Percentiles rank a stretch among this genome's conserved stretches.
These are phyloP conservation scores for Magnusiomyces ingens DNA, from an alignment of 1,139 yeast species.

Conservation along the genomic window DNA sequence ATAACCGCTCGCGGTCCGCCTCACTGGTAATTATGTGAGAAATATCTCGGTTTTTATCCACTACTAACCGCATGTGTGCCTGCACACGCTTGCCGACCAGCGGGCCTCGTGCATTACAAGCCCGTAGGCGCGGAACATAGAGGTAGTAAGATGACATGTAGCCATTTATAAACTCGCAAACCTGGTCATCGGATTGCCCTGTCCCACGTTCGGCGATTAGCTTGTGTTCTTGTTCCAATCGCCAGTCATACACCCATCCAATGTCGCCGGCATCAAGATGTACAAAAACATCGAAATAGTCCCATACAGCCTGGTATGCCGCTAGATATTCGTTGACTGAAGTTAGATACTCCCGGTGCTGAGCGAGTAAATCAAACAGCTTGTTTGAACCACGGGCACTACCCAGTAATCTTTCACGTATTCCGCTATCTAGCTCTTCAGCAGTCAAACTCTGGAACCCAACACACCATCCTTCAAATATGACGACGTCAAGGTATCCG, in stretches of 20 bases:
- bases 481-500: constrained; percentile 50
- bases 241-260: constrained; percentile 68
- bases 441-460: constrained; percentile 46
- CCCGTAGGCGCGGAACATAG: background rate
- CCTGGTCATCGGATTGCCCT: constrained; percentile 78
- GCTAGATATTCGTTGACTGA: constrained; percentile 46
- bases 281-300: constrained; percentile 52
- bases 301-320: constrained; percentile 53
- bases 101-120: too few species aligned
- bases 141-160: constrained; percentile 35
- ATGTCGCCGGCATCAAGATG: constrained; percentile 54
- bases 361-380: constrained; percentile 17
- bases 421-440: constrained; percentile 6
- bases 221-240: constrained; percentile 76
- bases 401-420: too few species aligned
- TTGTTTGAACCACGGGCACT: too few species aligned
- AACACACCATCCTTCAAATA: constrained; percentile 93
- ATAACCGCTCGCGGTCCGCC: too few species aligned
- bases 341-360: constrained; percentile 31
- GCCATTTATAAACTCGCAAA: constrained; percentile 60
- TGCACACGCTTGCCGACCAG: too few species aligned
- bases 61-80: too few species aligned
- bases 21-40: too few species aligned
- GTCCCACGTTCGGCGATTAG: constrained; percentile 47
- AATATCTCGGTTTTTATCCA: too few species aligned